Evolutionary conservation across 1,284 basidiomycete genomes (phyloP).

Genomic region (Cutaneotrichosporon sp.): DNA sequence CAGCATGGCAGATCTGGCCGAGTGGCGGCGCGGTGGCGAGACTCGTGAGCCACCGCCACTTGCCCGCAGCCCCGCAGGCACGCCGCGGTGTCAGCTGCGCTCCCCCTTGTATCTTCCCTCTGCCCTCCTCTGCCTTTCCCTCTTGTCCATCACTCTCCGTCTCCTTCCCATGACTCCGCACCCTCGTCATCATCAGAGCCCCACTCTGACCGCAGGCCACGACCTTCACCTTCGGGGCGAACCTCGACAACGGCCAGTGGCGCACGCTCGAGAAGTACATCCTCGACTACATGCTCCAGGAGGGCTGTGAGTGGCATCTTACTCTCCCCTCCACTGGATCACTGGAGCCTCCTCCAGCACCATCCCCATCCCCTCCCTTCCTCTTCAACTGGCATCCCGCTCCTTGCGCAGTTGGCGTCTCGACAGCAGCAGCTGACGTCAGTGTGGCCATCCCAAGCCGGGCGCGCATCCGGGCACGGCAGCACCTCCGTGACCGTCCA

Average conservation of each 20-base stretch:
- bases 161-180: too few species aligned
- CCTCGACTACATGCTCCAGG: conserved; percentile 15
- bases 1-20: neutral
- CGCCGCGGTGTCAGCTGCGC: too few species aligned
- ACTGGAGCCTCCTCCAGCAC: too few species aligned
- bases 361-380: too few species aligned
- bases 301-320: conserved; percentile 8
- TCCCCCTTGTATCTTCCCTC: neutral
- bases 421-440: neutral
- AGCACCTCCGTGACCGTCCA: neutral
- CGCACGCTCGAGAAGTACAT: conserved; percentile 9
- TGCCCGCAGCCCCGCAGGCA: too few species aligned
- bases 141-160: too few species aligned
- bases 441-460: conserved; percentile 6
- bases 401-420: too few species aligned
- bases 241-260: conserved; percentile 7
- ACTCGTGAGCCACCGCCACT: neutral
- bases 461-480: neutral
- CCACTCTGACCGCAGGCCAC: conserved; percentile 1
- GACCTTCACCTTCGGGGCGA: conserved; percentile 8
- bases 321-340: too few species aligned
- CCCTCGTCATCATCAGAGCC: neutral
- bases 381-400: too few species aligned
- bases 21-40: neutral
- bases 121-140: neutral